Evolutionary conservation across 202 grass and related monocot species (phyloP).

Genomic region (Setaria viridis): DNA sequence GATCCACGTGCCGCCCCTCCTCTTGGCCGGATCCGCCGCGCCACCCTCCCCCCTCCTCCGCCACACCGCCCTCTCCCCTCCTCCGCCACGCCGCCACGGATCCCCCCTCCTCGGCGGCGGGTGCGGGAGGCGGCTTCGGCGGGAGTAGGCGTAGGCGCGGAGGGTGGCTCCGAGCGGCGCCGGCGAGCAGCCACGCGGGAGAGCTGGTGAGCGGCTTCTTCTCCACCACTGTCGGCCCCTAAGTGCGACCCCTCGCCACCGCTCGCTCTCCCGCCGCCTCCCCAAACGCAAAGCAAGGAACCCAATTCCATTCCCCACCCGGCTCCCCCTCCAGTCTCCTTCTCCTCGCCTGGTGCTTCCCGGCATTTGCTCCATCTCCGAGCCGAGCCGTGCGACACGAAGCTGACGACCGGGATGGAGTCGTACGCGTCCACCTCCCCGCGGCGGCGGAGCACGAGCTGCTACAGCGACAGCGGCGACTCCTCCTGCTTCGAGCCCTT

Average conservation of each 20-base stretch:
- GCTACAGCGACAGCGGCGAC: conserved; percentile 85
- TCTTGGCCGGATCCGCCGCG: too few species aligned
- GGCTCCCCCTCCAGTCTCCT: neutral
- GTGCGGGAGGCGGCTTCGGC: too few species aligned
- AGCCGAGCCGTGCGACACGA: neutral
- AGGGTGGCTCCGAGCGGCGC: too few species aligned
- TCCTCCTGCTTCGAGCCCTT: conserved; percentile 73
- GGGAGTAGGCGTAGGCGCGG: too few species aligned
- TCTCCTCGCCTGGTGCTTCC: neutral
- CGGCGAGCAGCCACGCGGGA: too few species aligned
- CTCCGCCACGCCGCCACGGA: too few species aligned
- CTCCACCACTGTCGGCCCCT: too few species aligned
- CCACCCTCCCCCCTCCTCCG: too few species aligned
- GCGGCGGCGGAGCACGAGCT: conserved; percentile 47
- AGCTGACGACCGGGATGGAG: conserved; percentile 40
- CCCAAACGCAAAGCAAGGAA: conserved; percentile 61
- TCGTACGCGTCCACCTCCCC: conserved; percentile 58
- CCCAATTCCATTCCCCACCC: conserved; percentile 31
- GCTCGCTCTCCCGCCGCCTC: neutral
- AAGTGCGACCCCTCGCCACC: neutral
- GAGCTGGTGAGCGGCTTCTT: too few species aligned
- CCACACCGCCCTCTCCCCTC: too few species aligned
- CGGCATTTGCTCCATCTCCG: conserved; percentile 26
- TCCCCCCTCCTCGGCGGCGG: too few species aligned
- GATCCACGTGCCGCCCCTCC: too few species aligned